These are phyloP conservation scores for Pythium insidiosum DNA, from an alignment of 352 stramenopile genomes.

Conservation along the genomic window DNA sequence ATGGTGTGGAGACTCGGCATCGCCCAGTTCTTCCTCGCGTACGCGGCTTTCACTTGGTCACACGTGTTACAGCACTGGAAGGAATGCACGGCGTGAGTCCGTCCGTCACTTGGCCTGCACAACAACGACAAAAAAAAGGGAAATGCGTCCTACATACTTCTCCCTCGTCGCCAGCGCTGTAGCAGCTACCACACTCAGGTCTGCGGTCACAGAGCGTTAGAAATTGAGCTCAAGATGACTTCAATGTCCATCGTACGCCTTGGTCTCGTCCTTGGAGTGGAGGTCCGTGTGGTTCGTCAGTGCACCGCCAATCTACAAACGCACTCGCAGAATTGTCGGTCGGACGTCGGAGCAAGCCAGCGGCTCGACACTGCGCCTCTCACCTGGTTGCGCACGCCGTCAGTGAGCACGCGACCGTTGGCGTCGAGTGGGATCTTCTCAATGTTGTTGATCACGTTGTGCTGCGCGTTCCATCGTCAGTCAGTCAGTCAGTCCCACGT, in stretches of 20 bases:
- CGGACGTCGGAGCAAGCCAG: too few relatives aligned
- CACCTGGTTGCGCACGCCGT: slow-evolving; percentile 43
- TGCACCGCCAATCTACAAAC: slow-evolving; percentile 49
- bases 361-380: too few relatives aligned
- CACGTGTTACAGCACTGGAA: slow-evolving; percentile 20
- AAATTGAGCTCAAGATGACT: too few relatives aligned
- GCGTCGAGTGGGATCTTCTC: slow-evolving; percentile 61
- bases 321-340: too few relatives aligned
- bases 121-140: background rate
- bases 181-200: slow-evolving; percentile 64
- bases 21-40: slow-evolving; percentile 61
- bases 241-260: slow-evolving; percentile 26
- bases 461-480: slow-evolving; percentile 15
- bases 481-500: background rate
- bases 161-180: slow-evolving; percentile 50
- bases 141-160: slow-evolving; percentile 19
- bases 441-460: slow-evolving; percentile 76
- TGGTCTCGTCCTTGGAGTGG: slow-evolving; percentile 34
- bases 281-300: slow-evolving; percentile 65
- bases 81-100: background rate
- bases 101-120: too few relatives aligned
- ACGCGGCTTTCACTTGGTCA: slow-evolving; percentile 40
- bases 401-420: slow-evolving; percentile 29
- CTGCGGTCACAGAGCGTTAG: slow-evolving; percentile 12
- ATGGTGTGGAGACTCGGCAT: slow-evolving; percentile 77